Evolutionary conservation across 306 rosid species (phyloP).

Genomic region (Inga leiocalycina): DNA sequence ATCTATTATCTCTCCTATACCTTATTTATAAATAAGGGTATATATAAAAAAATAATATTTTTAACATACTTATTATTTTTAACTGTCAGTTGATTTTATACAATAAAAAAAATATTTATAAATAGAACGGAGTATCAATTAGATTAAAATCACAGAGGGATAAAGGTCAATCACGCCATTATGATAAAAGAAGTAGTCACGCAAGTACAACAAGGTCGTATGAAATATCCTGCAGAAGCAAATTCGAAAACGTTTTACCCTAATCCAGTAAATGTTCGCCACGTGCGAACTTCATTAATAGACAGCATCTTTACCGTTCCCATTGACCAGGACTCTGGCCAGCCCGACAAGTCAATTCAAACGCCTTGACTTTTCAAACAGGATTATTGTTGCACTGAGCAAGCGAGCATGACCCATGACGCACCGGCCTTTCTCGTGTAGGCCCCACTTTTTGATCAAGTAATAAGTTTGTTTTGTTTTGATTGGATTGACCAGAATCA

Average conservation of each 20-base stretch:
- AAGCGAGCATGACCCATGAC: neutral
- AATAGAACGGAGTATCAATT: no score
- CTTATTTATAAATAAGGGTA: no score
- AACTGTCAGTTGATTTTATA: no score
- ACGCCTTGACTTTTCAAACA: neutral
- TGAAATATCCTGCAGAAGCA: neutral
- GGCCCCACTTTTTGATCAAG: neutral
- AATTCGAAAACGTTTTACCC: neutral
- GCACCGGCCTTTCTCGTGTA: neutral
- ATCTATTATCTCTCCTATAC: no score
- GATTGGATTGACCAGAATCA: no score
- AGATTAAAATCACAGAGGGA: no score
- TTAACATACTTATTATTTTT: no score
- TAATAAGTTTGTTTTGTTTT: no score
- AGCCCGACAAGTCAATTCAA: neutral
- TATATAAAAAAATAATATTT: no score
- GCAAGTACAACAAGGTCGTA: neutral
- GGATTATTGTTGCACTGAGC: neutral
- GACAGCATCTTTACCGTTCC: neutral
- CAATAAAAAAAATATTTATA: no score
- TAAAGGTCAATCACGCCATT: neutral
- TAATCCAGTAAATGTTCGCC: neutral
- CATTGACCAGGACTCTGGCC: neutral
- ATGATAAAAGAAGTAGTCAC: neutral
- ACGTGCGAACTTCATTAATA: neutral